Conservation (phyloP, 2,329 filamentous ascomycete species). For the Botrytis paeoniae region DNA sequence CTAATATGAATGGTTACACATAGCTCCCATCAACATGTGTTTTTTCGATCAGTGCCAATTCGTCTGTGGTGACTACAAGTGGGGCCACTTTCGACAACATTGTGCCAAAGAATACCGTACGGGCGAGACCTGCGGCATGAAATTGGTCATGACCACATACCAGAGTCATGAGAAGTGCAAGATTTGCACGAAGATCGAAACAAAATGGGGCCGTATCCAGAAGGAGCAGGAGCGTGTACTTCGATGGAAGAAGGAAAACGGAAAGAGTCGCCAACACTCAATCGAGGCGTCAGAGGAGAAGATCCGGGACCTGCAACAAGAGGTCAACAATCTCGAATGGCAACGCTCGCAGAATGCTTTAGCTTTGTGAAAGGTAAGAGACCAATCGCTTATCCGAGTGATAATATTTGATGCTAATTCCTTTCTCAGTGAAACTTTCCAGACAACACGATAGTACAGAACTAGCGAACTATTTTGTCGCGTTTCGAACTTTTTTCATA, state of each 20-base stretch:
- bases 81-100: slow-evolving; percentile 88
- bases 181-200: slow-evolving; percentile 84
- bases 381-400: slow-evolving; percentile 16
- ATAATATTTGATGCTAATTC: slow-evolving; percentile 13
- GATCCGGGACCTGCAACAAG: slow-evolving; percentile 61
- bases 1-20: slow-evolving; percentile 25
- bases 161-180: slow-evolving; percentile 64
- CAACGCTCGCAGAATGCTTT: slow-evolving; percentile 15
- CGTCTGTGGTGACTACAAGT: slow-evolving; percentile 87
- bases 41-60: slow-evolving; percentile 91
- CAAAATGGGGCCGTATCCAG: slow-evolving; percentile 71
- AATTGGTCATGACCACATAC: slow-evolving; percentile 75
- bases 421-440: slow-evolving; percentile 10
- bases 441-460: neutral
- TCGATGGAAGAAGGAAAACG: slow-evolving; percentile 69
- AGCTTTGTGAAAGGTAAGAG: slow-evolving; percentile 16
- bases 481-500: slow-evolving; percentile 21
- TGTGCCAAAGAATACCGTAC: slow-evolving; percentile 94
- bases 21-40: slow-evolving; percentile 64
- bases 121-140: slow-evolving; percentile 94
- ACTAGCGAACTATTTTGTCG: slow-evolving; percentile 16
- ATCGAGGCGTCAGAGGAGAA: slow-evolving; percentile 70
- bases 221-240: slow-evolving; percentile 73
- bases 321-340: slow-evolving; percentile 50
- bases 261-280: slow-evolving; percentile 55